Percentiles rank a stretch among this genome's conserved stretches.
These are phyloP conservation scores for Prunus padus DNA, from an alignment of 306 rosid species.

Conservation along the genomic window DNA sequence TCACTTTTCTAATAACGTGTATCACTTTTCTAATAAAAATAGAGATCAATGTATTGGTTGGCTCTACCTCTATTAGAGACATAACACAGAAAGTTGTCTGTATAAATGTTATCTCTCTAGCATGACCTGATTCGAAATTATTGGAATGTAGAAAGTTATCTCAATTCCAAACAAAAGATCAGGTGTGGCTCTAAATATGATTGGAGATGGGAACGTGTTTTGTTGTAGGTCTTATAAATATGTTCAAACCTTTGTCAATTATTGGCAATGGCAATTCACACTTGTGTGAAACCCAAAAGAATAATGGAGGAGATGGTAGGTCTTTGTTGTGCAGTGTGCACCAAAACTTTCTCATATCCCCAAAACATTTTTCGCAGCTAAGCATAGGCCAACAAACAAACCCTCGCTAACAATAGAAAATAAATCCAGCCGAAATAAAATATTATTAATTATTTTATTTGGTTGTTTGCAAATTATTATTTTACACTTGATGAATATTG, in stretches of 20 bases:
- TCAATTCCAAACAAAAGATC: no score
- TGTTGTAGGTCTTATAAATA: no score
- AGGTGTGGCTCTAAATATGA: background rate
- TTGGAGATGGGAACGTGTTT: background rate
- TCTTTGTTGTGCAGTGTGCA: background rate
- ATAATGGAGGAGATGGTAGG: background rate
- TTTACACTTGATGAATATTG: background rate
- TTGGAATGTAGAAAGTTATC: no score
- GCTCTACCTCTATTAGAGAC: no score
- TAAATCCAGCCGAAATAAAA: background rate
- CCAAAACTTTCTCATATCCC: background rate
- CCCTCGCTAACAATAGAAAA: background rate
- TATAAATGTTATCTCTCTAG: no score
- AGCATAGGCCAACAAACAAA: background rate
- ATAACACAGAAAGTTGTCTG: fast-evolving
- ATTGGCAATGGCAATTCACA: no score
- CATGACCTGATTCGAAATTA: no score
- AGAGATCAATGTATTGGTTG: no score
- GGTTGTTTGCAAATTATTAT: background rate
- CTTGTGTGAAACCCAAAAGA: background rate
- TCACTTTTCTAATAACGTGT: no score
- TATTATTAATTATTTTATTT: no score
- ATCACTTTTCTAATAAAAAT: no score
- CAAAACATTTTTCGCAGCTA: background rate
- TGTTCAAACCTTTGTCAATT: background rate